Base-by-base conservation (phyloP, 805 yeast genomes). In the Starmerella etchellsii region DNA sequence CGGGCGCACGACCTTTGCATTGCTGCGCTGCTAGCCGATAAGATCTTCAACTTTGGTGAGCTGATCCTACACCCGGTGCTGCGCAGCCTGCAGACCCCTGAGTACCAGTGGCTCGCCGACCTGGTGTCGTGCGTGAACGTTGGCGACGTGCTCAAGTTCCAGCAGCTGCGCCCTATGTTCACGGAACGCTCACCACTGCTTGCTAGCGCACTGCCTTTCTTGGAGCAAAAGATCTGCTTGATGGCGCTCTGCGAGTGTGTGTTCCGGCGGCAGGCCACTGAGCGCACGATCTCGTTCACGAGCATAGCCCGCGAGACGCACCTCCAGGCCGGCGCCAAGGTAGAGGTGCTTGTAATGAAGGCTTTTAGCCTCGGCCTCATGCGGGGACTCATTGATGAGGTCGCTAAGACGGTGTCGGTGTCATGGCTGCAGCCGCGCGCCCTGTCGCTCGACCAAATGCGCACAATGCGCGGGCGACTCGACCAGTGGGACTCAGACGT, bases 361-460 rank as follows among this genome's bases (percentile, higher is more conserved):
- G 87, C 95, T 30, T 74, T 91, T 48, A 76, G 91, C 48, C 66
- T 91, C 42, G 82, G 81, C 15, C 69, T 91, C 50, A 70, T 91
- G 55, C 75, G 76, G 60, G 98, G 98, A n/a, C 69, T 73, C 38
- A 88, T 91, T 52, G 94, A 91, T 59, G 94, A 91, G 64, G 82
- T 85, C 32, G 73, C 74, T 37, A 74, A 78, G 59, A 65, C 78
- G 13, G 81, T 91, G 42, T 76, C 79, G 26, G 76, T 91, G 36
- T 76, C 81, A 22, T 91, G 98, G 98, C 78, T 88, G 47, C 97
- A 91, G 67, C 97, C 98, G 44, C 72, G 97, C 55, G 82, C 85
- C 41, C 78, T 91, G 70, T 83, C 83, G 55, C 68, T 67, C 48
- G 73, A 73, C 33, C 98, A 91, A 67, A 80, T 88, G 43, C 71